Evolutionary conservation across 192 early-diverging fungal species (phyloP).

Genomic region (Radiomyces spectabilis): DNA sequence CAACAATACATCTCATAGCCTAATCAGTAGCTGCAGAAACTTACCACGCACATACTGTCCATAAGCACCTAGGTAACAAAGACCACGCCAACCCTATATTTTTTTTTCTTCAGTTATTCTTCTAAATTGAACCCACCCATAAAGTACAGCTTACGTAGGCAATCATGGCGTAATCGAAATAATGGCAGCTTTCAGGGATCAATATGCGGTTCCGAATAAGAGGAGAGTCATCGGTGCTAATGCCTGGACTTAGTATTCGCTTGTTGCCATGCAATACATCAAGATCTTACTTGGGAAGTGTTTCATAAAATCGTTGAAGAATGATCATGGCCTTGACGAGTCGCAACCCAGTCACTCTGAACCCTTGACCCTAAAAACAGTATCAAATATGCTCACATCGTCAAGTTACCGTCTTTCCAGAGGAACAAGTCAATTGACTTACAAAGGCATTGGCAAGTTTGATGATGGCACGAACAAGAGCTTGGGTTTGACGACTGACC

Average conservation of each 20-base stretch:
- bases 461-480: conserved; percentile 37
- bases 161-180: conserved; percentile 47
- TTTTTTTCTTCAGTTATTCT: background rate
- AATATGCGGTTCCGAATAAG: conserved; percentile 12
- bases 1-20: no score
- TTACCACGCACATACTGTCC: conserved; percentile 11
- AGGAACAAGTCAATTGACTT: no score
- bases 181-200: conserved; percentile 40
- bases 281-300: conserved; percentile 21
- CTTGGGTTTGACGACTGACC: conserved; percentile 35
- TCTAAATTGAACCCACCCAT: no score
- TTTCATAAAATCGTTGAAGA: conserved; percentile 43
- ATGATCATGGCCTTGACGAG: conserved; percentile 44
- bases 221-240: no score
- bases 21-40: no score
- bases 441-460: conserved; percentile 34
- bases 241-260: no score
- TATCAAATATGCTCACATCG: no score
- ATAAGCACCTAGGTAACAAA: conserved; percentile 22
- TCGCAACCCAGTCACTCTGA: conserved; percentile 47
- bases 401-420: no score
- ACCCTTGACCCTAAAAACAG: conserved; percentile 41
- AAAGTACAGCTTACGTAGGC: conserved; percentile 32
- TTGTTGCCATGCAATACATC: no score
- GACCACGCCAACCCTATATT: conserved; percentile 25